Conservation (phyloP, 768 basidiomycete genomes). For the Russula compacta region DNA sequence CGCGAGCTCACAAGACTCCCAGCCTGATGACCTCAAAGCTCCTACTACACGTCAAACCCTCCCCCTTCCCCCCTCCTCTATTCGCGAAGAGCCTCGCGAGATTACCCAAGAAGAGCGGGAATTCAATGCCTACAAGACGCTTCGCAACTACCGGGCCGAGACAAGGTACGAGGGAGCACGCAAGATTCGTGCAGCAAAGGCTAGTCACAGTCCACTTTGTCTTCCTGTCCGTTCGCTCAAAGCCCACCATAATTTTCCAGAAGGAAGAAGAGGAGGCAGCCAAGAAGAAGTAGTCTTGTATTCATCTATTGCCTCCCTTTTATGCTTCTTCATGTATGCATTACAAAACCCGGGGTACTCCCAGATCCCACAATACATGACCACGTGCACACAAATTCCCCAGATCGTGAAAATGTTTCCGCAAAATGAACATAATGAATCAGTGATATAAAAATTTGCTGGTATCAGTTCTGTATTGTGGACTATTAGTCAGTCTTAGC, state of each 20-base stretch:
- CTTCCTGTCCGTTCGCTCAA: conserved; percentile 18
- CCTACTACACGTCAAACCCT: conserved; percentile 59
- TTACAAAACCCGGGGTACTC: conserved; percentile 29
- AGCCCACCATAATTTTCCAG: conserved; percentile 30
- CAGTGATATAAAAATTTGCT: neutral
- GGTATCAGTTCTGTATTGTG: neutral
- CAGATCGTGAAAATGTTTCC: neutral
- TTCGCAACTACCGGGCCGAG: conserved; percentile 76
- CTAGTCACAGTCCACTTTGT: conserved; percentile 28
- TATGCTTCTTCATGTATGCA: conserved; percentile 26
- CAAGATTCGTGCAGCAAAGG: conserved; percentile 82
- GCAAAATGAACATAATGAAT: neutral
- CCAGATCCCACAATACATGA: conserved; percentile 26
- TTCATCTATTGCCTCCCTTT: conserved; percentile 15
- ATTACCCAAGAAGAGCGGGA: conserved; percentile 87
- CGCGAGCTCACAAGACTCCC: conserved; percentile 6
- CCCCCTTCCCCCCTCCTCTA: conserved; percentile 58
- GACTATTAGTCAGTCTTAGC: conserved; percentile 29
- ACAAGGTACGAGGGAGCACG: conserved; percentile 80
- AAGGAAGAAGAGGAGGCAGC: conserved; percentile 87
- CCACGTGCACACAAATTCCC: neutral
- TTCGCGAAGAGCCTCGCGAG: conserved; percentile 81
- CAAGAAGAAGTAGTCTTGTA: conserved; percentile 70
- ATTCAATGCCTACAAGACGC: conserved; percentile 81
- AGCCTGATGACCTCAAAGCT: conserved; percentile 80